Evolutionary conservation across 345 rosid genomes (phyloP), one percentile per base, ranked within the genome.

Genomic region (Fremontodendron californicum): DNA sequence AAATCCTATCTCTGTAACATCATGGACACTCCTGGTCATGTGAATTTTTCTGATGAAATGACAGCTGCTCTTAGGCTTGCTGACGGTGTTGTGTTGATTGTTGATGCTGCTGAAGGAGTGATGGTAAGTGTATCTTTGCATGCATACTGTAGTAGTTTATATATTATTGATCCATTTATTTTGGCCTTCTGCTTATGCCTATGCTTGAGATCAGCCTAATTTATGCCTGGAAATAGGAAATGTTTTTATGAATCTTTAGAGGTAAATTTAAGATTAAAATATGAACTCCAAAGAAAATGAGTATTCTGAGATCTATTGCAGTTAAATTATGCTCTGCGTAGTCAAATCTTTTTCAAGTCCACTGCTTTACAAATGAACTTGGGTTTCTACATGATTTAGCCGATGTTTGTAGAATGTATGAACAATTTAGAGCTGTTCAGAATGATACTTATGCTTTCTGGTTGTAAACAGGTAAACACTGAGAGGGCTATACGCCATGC

Each of bases 401-500:
- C 62, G 42, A 10, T 19, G 12, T 66, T 18, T 61, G 29, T 49
- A 48, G 60, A 19, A 71, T 74, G 29, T 29, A 61, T 67, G 37
- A n/a, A 67, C 45, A 31, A 63, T 79, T 1, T 49, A 9, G 46
- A 33, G 68, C 51, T 67, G 40, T 33, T 73, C 71, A 76, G 76
- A 75, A 27, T 49, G 37, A 40, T 61, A 29, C 57, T 35, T 71
- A 37, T 73, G 42, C 31, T 45, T 39, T 77, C 66, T 21, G 71
- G 62, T 57, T 39, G 12, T 79, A 55, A 70, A 77, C 82, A 93
- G 99, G 99, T 87, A 16, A 96, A 96, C 82, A 93, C 99, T 2
- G 99, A 96, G 89, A 89, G 99, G 84, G 97, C 98, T 79, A 96
- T 96, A 70, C 94, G 97, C 76, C 98, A 93, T 82, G 97, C 99